A percentile compares a stretch with the other conserved stretches of the same genome.
Evolutionary conservation across 768 basidiomycete species (phyloP).

Genomic region (Pleurotus giganteus): DNA sequence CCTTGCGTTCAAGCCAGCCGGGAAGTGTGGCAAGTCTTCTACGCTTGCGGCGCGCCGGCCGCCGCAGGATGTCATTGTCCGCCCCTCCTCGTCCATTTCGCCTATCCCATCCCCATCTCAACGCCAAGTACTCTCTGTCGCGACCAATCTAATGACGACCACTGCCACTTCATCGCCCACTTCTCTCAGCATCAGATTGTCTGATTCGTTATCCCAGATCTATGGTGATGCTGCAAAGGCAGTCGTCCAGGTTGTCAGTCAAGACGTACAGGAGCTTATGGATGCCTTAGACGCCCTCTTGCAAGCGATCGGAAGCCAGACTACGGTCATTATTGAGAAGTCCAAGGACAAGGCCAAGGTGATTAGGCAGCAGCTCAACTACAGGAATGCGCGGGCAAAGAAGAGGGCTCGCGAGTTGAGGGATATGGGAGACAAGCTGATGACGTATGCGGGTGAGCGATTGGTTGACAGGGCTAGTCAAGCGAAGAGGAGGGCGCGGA

Average conservation of each 20-base stretch:
- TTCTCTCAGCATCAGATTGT: slow-evolving; percentile 36
- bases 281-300: slow-evolving; percentile 60
- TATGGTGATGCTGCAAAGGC: slow-evolving; percentile 47
- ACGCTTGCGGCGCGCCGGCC: slow-evolving; percentile 20
- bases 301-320: slow-evolving; percentile 49
- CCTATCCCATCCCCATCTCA: not conserved
- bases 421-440: slow-evolving; percentile 44
- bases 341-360: slow-evolving; percentile 46
- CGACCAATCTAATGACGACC: not conserved
- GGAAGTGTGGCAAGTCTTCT: slow-evolving; percentile 14
- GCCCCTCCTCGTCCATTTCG: not conserved
- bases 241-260: slow-evolving; percentile 40
- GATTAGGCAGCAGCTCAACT: slow-evolving; percentile 43
- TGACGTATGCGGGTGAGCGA: slow-evolving; percentile 40
- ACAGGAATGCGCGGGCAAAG: slow-evolving; percentile 51
- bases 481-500: slow-evolving; percentile 42
- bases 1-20: slow-evolving; percentile 17
- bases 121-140: not conserved
- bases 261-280: slow-evolving; percentile 55
- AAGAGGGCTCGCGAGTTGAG: slow-evolving; percentile 51
- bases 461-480: slow-evolving; percentile 37
- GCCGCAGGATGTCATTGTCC: slow-evolving; percentile 11
- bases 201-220: slow-evolving; percentile 45
- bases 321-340: slow-evolving; percentile 40
- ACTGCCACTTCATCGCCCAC: slow-evolving; percentile 18